Evolutionary conservation across 2,329 filamentous ascomycete genomes (phyloP).

Genomic region (Thermomyces lanuginosus): DNA sequence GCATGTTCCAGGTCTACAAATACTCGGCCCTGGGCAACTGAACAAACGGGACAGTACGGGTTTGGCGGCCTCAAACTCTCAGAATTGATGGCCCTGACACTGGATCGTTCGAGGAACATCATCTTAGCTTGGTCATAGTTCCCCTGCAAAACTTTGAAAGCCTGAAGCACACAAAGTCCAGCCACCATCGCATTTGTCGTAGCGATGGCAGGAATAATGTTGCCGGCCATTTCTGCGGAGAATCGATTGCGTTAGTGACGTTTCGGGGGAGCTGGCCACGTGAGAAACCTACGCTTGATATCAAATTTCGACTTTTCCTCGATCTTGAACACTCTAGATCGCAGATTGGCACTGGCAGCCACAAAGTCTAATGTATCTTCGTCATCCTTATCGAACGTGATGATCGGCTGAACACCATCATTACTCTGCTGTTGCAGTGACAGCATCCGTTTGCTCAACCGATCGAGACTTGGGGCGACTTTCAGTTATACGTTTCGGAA

Average conservation of each 20-base stretch:
- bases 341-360: conserved; percentile 72
- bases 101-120: conserved; percentile 60
- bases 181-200: conserved; percentile 96
- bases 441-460: conserved; percentile 58
- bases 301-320: conserved; percentile 82
- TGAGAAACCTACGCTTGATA: conserved; percentile 49
- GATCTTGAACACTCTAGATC: conserved; percentile 79
- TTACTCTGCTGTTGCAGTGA: conserved; percentile 41
- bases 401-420: conserved; percentile 35
- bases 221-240: conserved; percentile 74
- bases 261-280: background rate
- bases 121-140: conserved; percentile 47
- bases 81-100: conserved; percentile 42
- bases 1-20: conserved; percentile 53
- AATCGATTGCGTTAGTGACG: background rate
- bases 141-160: conserved; percentile 72
- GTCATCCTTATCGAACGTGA: conserved; percentile 94
- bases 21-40: conserved; percentile 51
- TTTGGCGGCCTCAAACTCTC: conserved; percentile 49
- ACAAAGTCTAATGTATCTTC: conserved; percentile 92
- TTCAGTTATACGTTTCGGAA: conserved; percentile 6
- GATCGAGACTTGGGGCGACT: conserved; percentile 39
- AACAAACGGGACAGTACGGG: conserved; percentile 67
- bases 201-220: conserved; percentile 96
- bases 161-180: conserved; percentile 76